Evolutionary conservation across 2,329 filamentous ascomycete genomes (phyloP), one percentile per base, ranked within the genome.

Genomic region (Orbilia brochopaga): DNA sequence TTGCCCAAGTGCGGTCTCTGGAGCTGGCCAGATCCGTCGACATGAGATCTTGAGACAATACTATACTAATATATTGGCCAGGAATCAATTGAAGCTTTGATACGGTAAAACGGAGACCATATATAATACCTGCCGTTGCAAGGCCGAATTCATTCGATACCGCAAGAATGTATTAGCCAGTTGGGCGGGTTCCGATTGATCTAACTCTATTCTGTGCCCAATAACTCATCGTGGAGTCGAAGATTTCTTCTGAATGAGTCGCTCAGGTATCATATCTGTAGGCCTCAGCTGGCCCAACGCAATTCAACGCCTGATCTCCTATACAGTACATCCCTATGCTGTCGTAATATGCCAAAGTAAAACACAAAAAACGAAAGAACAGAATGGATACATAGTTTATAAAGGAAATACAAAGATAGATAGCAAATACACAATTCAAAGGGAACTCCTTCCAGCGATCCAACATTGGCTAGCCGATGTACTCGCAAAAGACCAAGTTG

Each of bases 221-320:
- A 32, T 32, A 32, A 32, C 27, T 8, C 8, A 8, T 4, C 27
- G 4, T 32, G 8, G 8, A 32, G 27, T 32, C 27, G 27, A 32
- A 32, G 37, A 13, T 57, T 8, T 40, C 32, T 46, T 51, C 23
- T 65, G 44, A 6, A 54, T 32, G 3, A 37, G 61, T 42, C 44
- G 50, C 59, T 60, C 27, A 70, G 66, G 66, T 70, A 70, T 70
- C 66, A 70, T 70, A 70, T 64, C 61, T 59, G 48, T 37, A 64
- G 23, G 46, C 27, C 52, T 42, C 37, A 17, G 13, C 37, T 70
- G 48, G 40, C 5, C 59, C 60, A 51, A 32, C 53, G 48, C 54
- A 60, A 59, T 64, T 48, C 59, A 70, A 70, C 66, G 66, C 66
- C 66, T 55, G 37, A 61, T 59, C 66, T 63, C 58, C 63, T 69